A percentile compares a stretch with the other conserved stretches of the same genome.
These are phyloP conservation scores for Nicotiana obtusifolia DNA, from an alignment of 257 asterid genomes.

Conservation along the genomic window DNA sequence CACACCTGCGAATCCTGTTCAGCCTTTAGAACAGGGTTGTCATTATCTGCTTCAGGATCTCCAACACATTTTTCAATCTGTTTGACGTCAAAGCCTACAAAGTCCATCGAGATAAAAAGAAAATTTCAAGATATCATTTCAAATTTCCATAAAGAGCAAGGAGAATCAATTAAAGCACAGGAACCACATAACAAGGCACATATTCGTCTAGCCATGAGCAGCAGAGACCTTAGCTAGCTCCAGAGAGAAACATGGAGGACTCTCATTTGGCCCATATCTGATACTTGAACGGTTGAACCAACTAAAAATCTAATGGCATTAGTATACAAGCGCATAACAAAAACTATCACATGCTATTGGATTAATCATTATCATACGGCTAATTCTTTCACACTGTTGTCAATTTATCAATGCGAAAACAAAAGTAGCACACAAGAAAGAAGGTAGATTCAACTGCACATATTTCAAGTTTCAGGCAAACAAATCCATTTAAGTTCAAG, in stretches of 20 bases:
- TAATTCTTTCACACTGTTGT: neutral
- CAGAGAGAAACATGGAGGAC: neutral
- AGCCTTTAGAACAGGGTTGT: conserved; percentile 59
- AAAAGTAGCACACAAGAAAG: neutral
- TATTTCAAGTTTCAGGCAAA: neutral
- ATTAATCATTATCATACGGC: neutral
- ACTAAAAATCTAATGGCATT: neutral
- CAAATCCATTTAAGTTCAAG: neutral
- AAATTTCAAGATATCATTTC: neutral
- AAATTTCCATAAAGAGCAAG: neutral
- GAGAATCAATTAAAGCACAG: neutral
- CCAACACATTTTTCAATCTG: conserved; percentile 78
- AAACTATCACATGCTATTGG: neutral
- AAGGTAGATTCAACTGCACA: neutral
- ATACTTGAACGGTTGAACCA: neutral
- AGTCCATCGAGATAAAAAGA: neutral
- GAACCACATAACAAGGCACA: neutral
- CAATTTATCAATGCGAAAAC: neutral
- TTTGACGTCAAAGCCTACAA: conserved; percentile 58
- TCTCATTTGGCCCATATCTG: neutral
- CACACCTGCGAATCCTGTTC: conserved; percentile 54
- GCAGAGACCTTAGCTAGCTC: neutral
- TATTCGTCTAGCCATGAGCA: neutral
- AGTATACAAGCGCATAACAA: neutral
- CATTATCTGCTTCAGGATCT: conserved; percentile 63